Evolutionary conservation across 1,139 yeast genomes (phyloP), one percentile per base, ranked within the genome.

Genomic region (Scheffersomyces stambukii): DNA sequence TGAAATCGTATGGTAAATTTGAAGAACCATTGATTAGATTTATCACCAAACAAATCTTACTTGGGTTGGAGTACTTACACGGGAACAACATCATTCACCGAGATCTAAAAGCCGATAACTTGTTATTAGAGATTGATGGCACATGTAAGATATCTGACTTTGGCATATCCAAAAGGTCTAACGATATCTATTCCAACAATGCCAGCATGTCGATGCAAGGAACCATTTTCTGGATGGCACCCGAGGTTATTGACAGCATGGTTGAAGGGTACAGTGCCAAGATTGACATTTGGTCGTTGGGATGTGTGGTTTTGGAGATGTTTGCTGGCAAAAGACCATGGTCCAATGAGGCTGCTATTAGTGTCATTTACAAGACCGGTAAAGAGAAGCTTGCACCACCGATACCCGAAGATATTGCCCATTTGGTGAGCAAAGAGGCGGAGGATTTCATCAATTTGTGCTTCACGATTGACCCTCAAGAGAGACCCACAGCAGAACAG

Each of bases 191-290:
- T 53, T 80, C 84, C 15, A 89, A 91, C 49, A 81, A 85, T 45
- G 89, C 96, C 2, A 96, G 86, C 35, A 85, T 89, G 95, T 89
- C 97, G 9, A 83, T 82, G 91, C 96, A 93, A 57, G 99, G 99
- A 13, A 89, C 98, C 0, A 89, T 93, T 3, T 93, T 89, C 52
- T 93, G 98, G 98, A 93, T 93, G 98, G 99, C 99, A 0, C 99
- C 99, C 0, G 99, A 93, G 52, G 96, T 93, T 37, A 88, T 93
- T 33, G 86, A 84, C 49, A 80, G 80, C 43, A 78, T 77, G 21
- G 83, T 81, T 42, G 95, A 82, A 50, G 97, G 97, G 0, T 93
- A 93, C 52, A 85, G 95, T 60, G 98, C 98, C 16, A 93, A 93
- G 55, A 88, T 93, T 21, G 94, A 83, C 54, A 81, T 83, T 21